phyloP scores from a whole-genome alignment of 192 early-diverging fungal genomes.

The Martensiomyces pterosporus region DNA sequence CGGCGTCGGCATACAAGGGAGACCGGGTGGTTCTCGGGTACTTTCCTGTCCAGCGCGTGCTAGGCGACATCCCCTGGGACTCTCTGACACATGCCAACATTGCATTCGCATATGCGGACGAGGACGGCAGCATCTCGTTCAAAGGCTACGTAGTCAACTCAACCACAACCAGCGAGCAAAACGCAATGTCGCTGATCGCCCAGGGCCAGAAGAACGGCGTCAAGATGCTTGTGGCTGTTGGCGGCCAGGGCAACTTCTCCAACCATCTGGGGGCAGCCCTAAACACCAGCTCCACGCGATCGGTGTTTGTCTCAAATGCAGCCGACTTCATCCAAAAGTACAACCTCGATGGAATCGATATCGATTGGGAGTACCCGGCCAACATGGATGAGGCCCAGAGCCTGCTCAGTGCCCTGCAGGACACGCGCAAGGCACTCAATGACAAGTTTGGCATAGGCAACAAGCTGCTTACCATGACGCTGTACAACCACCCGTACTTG shows the following conservation, averaged over 20 bases:
- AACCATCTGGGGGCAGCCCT: conserved; percentile 55
- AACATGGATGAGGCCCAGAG: conserved; percentile 55
- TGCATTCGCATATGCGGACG: conserved; percentile 54
- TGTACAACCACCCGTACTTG: conserved; percentile 60
- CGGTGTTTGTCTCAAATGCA: conserved; percentile 55
- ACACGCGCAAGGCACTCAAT: conserved; percentile 55
- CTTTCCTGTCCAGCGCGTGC: conserved; percentile 43
- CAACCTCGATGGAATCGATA: conserved; percentile 69
- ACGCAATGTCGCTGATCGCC: conserved; percentile 28
- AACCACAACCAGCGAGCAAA: conserved; percentile 44
- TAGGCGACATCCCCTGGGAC: conserved; percentile 44
- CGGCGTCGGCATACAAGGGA: conserved; percentile 25
- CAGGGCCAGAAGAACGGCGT: conserved; percentile 36
- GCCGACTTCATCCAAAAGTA: conserved; percentile 53
- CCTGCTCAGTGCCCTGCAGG: conserved; percentile 57
- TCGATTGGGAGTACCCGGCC: conserved; percentile 74
- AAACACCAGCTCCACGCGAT: conserved; percentile 52
- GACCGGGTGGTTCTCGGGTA: conserved; percentile 47
- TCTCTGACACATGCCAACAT: conserved; percentile 63
- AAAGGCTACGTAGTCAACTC: conserved; percentile 48
- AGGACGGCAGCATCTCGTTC: conserved; percentile 35
- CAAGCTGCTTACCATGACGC: conserved; percentile 66
- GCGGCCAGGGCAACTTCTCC: conserved; percentile 68
- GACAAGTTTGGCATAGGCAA: conserved; percentile 43
- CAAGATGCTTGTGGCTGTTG: conserved; percentile 65